These are phyloP conservation scores for Jatropha curcas DNA, from an alignment of 345 rosid genomes.

Conservation along the genomic window DNA sequence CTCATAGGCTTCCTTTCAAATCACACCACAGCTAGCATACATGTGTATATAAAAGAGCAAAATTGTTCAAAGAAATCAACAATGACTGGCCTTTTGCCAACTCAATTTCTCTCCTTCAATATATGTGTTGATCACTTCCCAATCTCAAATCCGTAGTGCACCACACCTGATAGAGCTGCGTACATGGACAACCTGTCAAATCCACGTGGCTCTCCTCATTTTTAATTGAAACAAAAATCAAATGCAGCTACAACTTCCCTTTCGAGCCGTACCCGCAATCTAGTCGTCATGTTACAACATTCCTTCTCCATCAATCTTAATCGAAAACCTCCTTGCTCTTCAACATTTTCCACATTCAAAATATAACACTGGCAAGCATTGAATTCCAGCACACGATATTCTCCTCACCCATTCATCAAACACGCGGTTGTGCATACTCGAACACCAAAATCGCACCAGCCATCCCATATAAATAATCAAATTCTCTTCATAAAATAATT, in stretches of 20 bases:
- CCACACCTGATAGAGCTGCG: constrained; percentile 47
- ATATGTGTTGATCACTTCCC: constrained; percentile 42
- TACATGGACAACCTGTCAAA: constrained; percentile 38
- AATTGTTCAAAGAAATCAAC: constrained; percentile 38
- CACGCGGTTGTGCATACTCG: constrained; percentile 26
- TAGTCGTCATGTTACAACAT: constrained; percentile 42
- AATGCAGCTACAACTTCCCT: constrained; percentile 33
- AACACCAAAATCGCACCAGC: constrained; percentile 12
- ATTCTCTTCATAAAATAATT: constrained; percentile 40
- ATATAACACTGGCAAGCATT: constrained; percentile 37
- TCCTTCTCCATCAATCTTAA: constrained; percentile 42
- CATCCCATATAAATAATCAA: constrained; percentile 44
- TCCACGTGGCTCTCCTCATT: constrained; percentile 38
- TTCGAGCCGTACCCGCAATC: constrained; percentile 39
- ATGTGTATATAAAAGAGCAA: constrained; percentile 47
- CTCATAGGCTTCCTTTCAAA: constrained; percentile 38
- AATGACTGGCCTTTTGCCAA: constrained; percentile 13
- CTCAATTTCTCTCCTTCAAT: constrained; percentile 16
- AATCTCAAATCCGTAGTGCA: constrained; percentile 36
- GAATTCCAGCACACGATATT: constrained; percentile 44
- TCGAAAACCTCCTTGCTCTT: constrained; percentile 32
- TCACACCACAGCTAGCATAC: constrained; percentile 52
- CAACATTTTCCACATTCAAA: constrained; percentile 34
- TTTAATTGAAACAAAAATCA: constrained; percentile 35
- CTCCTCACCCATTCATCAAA: constrained; percentile 45